Evolutionary conservation across 768 basidiomycete genomes (phyloP).

Genomic region (Termitomyces sp.): DNA sequence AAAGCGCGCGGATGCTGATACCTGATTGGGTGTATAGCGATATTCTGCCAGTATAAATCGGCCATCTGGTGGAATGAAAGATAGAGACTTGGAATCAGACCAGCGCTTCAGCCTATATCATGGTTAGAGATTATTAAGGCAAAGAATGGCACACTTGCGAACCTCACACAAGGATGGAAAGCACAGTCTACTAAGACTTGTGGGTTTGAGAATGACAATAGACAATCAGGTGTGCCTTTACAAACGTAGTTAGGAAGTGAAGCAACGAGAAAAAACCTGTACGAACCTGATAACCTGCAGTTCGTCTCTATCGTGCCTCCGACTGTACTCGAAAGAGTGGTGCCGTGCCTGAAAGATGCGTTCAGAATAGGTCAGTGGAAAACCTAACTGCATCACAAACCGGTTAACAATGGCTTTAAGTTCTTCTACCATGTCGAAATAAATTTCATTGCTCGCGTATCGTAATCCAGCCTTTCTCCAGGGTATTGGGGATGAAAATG

Average conservation of each 20-base stretch:
- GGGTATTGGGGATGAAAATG: slow-evolving; percentile 87
- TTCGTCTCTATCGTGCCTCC: slow-evolving; percentile 78
- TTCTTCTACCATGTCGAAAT: slow-evolving; percentile 86
- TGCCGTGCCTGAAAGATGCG: slow-evolving; percentile 49
- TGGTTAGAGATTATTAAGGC: slow-evolving; percentile 3
- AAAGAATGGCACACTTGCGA: neutral
- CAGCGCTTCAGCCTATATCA: slow-evolving; percentile 66
- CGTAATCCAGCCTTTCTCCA: slow-evolving; percentile 85
- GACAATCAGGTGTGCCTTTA: slow-evolving; percentile 83
- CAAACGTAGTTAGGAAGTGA: neutral
- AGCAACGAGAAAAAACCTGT: neutral
- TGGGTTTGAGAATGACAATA: slow-evolving; percentile 71
- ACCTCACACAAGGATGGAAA: slow-evolving; percentile 94
- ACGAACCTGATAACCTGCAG: slow-evolving; percentile 65
- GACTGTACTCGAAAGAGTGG: slow-evolving; percentile 57
- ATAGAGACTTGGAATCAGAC: slow-evolving; percentile 68
- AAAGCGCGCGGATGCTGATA: slow-evolving; percentile 22
- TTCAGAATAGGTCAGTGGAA: neutral
- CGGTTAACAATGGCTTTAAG: slow-evolving; percentile 74
- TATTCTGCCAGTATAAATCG: slow-evolving; percentile 83
- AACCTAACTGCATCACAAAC: slow-evolving; percentile 30
- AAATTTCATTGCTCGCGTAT: slow-evolving; percentile 87
- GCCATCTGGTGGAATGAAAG: slow-evolving; percentile 94
- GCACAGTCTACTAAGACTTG: slow-evolving; percentile 70
- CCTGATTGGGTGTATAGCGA: slow-evolving; percentile 48